Evolutionary conservation across 2,329 filamentous ascomycete genomes (phyloP), one percentile per base, ranked within the genome.

Genomic region (Fonsecaea pugnacius): DNA sequence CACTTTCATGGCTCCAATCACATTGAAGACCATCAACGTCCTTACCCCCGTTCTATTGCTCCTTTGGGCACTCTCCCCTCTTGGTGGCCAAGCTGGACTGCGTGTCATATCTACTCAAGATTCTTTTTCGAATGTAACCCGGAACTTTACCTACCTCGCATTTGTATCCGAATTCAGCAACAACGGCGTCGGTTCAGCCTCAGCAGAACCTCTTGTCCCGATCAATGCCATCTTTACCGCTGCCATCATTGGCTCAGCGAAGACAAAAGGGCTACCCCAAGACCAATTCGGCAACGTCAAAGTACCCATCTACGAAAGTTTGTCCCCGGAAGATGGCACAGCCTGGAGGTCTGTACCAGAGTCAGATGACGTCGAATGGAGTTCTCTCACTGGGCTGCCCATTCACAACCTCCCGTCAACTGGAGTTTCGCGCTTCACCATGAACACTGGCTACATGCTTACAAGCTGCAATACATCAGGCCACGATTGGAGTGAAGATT

Each of bases 81-180:
- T 59, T 18, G 57, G 57, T 30, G 57, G 57, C 8, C 57, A 59
- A 21, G 57, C 57, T 18, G 57, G 57, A 10, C 57, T 59, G 6
- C 57, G 57, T 30, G 57, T 43, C 8, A 59, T 59, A 51, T 51
- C 43, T 18, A 59, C 57, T 4, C 27, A 59, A 8, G 57, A 59
- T 24, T 21, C 46, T 16, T 59, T 52, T 21, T 36, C 43, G 5
- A 59, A 59, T n/a, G n/a, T 33, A 16, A 59, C 57, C 2, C 43
- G 40, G n/a, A 59, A 52, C 43, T 59, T 59, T 33, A 52, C 57
- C 14, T 59, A 59, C 52, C 57, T 59, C n/a, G 43, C 57, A 14
- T 59, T 27, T 24, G 57, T 59, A 8, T 59, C 57, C 9, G n/a
- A 32, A 4, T 59, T 59, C 30, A 52, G 40, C 43, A 59, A 59